phyloP scores from a whole-genome alignment of 768 basidiomycete species.

The Tricholoma matsutake region DNA sequence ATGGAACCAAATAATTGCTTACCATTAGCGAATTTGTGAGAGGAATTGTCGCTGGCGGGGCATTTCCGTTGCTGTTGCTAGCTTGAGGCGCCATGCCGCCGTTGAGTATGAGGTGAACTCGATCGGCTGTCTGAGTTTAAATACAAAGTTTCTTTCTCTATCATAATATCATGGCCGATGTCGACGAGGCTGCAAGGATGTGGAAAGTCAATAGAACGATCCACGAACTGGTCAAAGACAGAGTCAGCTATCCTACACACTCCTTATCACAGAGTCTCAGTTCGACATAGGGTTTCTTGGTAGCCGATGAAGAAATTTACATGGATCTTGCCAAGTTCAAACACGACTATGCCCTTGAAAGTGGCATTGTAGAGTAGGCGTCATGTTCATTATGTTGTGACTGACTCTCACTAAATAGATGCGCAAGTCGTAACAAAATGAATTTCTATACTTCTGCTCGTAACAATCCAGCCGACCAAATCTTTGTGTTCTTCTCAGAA shows the following conservation, averaged over 20 bases:
- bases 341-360: conserved; percentile 62
- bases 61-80: conserved; percentile 31
- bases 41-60: conserved; percentile 34
- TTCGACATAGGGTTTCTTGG: conserved; percentile 76
- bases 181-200: conserved; percentile 80
- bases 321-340: conserved; percentile 84
- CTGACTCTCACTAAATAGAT: conserved; percentile 7
- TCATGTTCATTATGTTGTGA: conserved; percentile 16
- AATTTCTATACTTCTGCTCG: conserved; percentile 86
- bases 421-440: conserved; percentile 73
- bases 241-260: conserved; percentile 51
- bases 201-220: conserved; percentile 97
- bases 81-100: conserved; percentile 44
- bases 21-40: conserved; percentile 56
- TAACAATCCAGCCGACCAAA: conserved; percentile 67
- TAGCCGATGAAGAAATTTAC: conserved; percentile 91
- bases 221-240: conserved; percentile 93
- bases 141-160: conserved; percentile 30
- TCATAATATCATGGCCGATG: conserved; percentile 54
- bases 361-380: conserved; percentile 84
- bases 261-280: conserved; percentile 21
- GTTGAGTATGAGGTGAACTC: background rate
- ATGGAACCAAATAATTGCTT: conserved; percentile 8
- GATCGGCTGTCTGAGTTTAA: conserved; percentile 51
- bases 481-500: conserved; percentile 95